Evolutionary conservation across 2,329 filamentous ascomycete genomes (phyloP).

Genomic region (Monosporascus sp.): DNA sequence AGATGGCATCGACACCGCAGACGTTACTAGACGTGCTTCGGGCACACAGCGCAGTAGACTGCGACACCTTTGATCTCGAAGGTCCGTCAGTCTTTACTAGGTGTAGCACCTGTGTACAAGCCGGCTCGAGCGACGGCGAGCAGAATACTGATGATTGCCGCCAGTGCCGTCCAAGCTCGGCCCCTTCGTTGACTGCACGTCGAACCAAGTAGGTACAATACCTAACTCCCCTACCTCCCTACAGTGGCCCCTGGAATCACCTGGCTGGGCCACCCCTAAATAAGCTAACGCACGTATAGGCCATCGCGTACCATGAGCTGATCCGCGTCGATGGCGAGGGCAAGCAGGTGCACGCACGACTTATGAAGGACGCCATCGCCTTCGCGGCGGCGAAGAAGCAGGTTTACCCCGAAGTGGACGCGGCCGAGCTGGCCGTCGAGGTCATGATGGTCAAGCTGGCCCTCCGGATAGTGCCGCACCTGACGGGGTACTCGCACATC

Average conservation of each 20-base stretch:
- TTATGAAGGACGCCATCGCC: slow-evolving; percentile 31
- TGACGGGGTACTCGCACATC: slow-evolving; percentile 51
- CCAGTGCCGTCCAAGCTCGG: slow-evolving; percentile 40
- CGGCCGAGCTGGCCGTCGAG: slow-evolving; percentile 49
- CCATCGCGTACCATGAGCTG: slow-evolving; percentile 45
- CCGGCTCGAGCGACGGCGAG: background rate
- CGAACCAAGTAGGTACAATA: slow-evolving; percentile 40
- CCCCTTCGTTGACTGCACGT: slow-evolving; percentile 48
- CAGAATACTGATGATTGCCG: background rate
- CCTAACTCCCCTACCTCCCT: too few relatives aligned
- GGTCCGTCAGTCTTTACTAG: slow-evolving; percentile 23
- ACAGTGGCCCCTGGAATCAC: too few relatives aligned
- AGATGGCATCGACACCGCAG: slow-evolving; percentile 13
- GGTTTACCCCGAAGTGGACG: slow-evolving; percentile 29
- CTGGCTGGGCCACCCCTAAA: background rate
- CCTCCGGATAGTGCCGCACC: slow-evolving; percentile 41
- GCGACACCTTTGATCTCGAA: slow-evolving; percentile 45
- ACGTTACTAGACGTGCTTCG: slow-evolving; percentile 38
- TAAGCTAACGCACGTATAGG: slow-evolving; percentile 25
- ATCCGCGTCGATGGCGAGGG: slow-evolving; percentile 22
- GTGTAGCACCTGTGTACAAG: too few relatives aligned
- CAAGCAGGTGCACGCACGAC: slow-evolving; percentile 31
- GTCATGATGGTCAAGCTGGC: slow-evolving; percentile 52
- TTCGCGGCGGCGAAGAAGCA: slow-evolving; percentile 26
- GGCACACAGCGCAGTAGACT: slow-evolving; percentile 41